phyloP scores from a whole-genome alignment of 75 land plant species.

The Isoetes taiwanensis region DNA sequence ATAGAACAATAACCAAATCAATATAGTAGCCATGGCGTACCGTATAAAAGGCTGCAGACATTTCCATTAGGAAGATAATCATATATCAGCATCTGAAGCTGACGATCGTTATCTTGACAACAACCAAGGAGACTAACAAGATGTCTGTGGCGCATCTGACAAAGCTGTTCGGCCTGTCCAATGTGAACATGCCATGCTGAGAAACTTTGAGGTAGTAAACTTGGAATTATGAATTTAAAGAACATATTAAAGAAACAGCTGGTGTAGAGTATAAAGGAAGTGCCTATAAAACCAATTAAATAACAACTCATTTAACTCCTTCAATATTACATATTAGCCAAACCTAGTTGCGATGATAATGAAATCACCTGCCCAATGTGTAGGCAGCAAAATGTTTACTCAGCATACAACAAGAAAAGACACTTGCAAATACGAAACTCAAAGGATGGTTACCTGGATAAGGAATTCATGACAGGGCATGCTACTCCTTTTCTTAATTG shows the following conservation, averaged over 20 bases:
- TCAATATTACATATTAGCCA: background rate
- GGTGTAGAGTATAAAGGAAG: too few relatives aligned
- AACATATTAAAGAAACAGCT: too few relatives aligned
- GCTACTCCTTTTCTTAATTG: conserved; percentile 52
- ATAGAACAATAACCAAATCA: background rate
- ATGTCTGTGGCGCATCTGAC: conserved; percentile 56
- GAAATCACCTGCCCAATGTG: background rate
- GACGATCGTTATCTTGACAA: conserved; percentile 51
- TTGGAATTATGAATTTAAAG: too few relatives aligned
- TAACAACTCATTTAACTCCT: background rate
- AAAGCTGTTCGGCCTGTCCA: conserved; percentile 45
- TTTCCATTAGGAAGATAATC: conserved; percentile 80
- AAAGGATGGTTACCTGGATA: conserved; percentile 36
- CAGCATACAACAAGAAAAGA: background rate
- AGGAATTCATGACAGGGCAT: conserved; percentile 43
- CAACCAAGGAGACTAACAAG: conserved; percentile 66
- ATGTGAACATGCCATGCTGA: too few relatives aligned
- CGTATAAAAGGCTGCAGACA: conserved; percentile 57
- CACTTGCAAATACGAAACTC: background rate
- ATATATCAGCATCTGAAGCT: conserved; percentile 60
- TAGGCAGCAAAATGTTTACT: background rate
- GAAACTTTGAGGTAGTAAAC: too few relatives aligned
- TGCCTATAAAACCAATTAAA: too few relatives aligned
- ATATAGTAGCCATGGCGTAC: conserved; percentile 17
- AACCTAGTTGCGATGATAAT: background rate